These are phyloP conservation scores for Auriscalpium vulgare DNA, from an alignment of 768 basidiomycete species.

Conservation along the genomic window DNA sequence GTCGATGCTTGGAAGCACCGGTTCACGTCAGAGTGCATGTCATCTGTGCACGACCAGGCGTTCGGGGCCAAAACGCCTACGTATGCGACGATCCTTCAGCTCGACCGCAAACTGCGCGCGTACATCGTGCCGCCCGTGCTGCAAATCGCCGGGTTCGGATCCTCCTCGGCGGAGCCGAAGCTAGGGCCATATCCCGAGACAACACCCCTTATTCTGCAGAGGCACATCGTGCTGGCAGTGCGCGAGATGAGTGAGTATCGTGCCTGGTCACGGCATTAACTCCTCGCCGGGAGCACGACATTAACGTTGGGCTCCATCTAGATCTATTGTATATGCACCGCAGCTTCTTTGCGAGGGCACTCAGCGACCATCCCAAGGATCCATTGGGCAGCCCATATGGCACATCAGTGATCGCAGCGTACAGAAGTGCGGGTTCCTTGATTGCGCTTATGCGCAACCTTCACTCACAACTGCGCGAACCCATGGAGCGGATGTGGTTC, in stretches of 20 bases:
- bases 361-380: slow-evolving; percentile 54
- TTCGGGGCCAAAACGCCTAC: slow-evolving; percentile 55
- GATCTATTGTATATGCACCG: slow-evolving; percentile 58
- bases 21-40: slow-evolving; percentile 53
- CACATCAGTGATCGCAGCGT: slow-evolving; percentile 60
- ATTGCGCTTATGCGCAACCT: slow-evolving; percentile 57
- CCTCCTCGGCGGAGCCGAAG: slow-evolving; percentile 23
- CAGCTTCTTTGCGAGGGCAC: slow-evolving; percentile 63
- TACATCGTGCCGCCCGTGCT: slow-evolving; percentile 59
- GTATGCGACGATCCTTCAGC: slow-evolving; percentile 54
- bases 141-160: slow-evolving; percentile 53
- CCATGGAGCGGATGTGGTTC: slow-evolving; percentile 68
- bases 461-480: slow-evolving; percentile 55
- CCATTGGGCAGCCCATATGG: slow-evolving; percentile 65
- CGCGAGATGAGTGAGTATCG: slow-evolving; percentile 52
- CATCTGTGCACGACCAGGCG: slow-evolving; percentile 57
- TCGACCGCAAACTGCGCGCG: slow-evolving; percentile 56
- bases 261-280: too few relatives aligned
- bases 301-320: neutral
- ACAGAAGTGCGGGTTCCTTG: slow-evolving; percentile 58
- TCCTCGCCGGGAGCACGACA: too few relatives aligned
- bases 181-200: slow-evolving; percentile 37
- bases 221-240: slow-evolving; percentile 58
- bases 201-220: slow-evolving; percentile 56
- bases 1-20: slow-evolving; percentile 66